Conservation (phyloP, 192 early-diverging fungal species). For the Entomortierella beljakovae region DNA sequence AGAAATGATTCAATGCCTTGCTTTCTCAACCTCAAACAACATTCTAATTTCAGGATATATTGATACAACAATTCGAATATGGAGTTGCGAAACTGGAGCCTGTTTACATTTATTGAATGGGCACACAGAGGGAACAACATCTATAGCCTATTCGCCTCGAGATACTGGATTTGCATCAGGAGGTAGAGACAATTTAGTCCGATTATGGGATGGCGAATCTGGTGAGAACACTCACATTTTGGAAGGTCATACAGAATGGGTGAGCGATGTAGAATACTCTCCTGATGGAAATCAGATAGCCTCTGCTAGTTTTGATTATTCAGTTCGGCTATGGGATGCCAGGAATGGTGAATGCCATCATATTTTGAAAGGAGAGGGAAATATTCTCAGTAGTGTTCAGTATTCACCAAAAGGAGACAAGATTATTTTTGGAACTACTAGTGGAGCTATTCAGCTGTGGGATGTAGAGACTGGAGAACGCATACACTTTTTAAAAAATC, state of each 20-base stretch:
- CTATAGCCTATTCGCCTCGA: background rate
- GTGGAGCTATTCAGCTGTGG: constrained; percentile 7
- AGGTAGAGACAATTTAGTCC: background rate
- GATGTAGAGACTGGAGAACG: background rate
- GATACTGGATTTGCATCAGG: constrained; percentile 1
- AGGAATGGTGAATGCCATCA: background rate
- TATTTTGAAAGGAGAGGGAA: background rate
- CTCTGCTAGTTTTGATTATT: background rate
- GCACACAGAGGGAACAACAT: too few relatives aligned
- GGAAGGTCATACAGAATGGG: background rate
- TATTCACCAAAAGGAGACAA: too few relatives aligned
- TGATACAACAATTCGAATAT: too few relatives aligned
- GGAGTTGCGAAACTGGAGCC: too few relatives aligned
- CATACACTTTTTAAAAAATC: background rate
- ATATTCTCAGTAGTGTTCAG: background rate
- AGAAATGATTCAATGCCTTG: too few relatives aligned
- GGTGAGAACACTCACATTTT: background rate
- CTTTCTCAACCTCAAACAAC: too few relatives aligned
- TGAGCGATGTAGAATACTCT: background rate
- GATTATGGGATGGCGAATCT: constrained; percentile 3
- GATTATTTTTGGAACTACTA: too few relatives aligned
- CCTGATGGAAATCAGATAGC: background rate
- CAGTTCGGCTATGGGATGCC: background rate
- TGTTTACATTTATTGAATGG: background rate
- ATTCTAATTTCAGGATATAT: too few relatives aligned